phyloP scores from a whole-genome alignment of 2,329 filamentous ascomycete genomes.

The Ophiostoma sp. region DNA sequence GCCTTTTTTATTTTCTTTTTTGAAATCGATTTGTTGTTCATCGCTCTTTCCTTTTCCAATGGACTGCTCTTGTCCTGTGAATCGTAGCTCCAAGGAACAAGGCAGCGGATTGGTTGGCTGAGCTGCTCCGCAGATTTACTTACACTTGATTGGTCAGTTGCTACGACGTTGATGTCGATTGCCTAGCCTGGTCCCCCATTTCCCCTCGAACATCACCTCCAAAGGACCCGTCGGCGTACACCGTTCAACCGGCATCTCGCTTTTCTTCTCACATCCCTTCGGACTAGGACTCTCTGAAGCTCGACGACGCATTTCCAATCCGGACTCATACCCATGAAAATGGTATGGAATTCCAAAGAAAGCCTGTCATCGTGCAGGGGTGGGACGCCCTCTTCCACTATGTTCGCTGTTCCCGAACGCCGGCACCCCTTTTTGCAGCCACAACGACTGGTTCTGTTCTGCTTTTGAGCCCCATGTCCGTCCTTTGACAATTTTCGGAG shows the following conservation, averaged over 20 bases:
- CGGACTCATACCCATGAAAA: neutral
- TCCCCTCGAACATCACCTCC: neutral
- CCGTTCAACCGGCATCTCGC: neutral
- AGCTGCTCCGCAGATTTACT: neutral
- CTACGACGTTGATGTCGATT: conserved; percentile 8
- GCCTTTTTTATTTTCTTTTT: neutral
- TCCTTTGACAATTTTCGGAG: neutral
- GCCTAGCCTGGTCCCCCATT: neutral
- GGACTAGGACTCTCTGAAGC: neutral
- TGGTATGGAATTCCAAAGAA: neutral
- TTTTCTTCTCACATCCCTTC: neutral
- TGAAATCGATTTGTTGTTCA: neutral
- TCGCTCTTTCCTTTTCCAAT: conserved; percentile 8
- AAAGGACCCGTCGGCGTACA: neutral
- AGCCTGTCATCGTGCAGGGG: conserved; percentile 20
- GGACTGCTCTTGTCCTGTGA: neutral
- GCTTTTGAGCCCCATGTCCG: neutral
- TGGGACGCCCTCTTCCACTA: neutral
- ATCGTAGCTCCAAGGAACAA: neutral
- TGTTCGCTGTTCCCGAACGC: neutral
- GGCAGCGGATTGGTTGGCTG: conserved; percentile 13
- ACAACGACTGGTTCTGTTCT: neutral
- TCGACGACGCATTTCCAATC: neutral
- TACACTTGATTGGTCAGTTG: conserved; percentile 19
- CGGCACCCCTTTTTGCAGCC: neutral